Evolutionary conservation across 805 yeast genomes (phyloP).

Genomic region (Ogataea salicorniae): DNA sequence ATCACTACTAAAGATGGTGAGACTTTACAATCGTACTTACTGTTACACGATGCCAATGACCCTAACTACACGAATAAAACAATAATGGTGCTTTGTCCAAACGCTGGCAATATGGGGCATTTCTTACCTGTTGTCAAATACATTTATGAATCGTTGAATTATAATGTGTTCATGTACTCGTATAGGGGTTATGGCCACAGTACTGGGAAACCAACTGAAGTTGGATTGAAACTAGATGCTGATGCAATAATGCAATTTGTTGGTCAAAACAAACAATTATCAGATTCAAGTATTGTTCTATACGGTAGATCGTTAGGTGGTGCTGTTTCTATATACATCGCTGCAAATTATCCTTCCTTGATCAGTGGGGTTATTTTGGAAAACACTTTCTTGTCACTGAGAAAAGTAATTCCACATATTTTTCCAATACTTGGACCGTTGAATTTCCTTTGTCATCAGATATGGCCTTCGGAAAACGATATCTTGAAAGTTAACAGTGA

Average conservation of each 20-base stretch:
- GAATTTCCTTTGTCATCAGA: constrained; percentile 62
- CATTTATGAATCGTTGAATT: constrained; percentile 55
- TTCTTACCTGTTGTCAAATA: constrained; percentile 74
- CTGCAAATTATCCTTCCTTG: constrained; percentile 46
- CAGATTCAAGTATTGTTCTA: constrained; percentile 50
- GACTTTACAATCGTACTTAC: constrained; percentile 56
- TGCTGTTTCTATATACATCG: constrained; percentile 84
- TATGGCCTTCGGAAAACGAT: constrained; percentile 73
- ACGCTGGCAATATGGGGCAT: constrained; percentile 95
- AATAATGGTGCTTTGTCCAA: constrained; percentile 76
- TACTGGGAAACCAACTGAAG: constrained; percentile 70
- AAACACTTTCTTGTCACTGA: constrained; percentile 76
- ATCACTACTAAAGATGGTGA: constrained; percentile 69
- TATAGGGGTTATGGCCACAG: constrained; percentile 89
- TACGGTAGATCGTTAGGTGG: constrained; percentile 95
- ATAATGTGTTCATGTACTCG: constrained; percentile 79
- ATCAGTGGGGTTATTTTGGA: constrained; percentile 71
- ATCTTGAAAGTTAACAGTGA: constrained; percentile 45
- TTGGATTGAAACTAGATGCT: constrained; percentile 79
- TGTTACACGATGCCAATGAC: constrained; percentile 42
- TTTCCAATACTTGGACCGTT: constrained; percentile 62
- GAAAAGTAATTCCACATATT: constrained; percentile 66
- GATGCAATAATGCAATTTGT: constrained; percentile 62
- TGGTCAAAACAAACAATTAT: constrained; percentile 46
- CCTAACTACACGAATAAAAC: constrained; percentile 53